A percentile compares a stretch with the other conserved stretches of the same genome.
Evolutionary conservation across 2,329 filamentous ascomycete genomes (phyloP).

Genomic region (Hortaea werneckii): DNA sequence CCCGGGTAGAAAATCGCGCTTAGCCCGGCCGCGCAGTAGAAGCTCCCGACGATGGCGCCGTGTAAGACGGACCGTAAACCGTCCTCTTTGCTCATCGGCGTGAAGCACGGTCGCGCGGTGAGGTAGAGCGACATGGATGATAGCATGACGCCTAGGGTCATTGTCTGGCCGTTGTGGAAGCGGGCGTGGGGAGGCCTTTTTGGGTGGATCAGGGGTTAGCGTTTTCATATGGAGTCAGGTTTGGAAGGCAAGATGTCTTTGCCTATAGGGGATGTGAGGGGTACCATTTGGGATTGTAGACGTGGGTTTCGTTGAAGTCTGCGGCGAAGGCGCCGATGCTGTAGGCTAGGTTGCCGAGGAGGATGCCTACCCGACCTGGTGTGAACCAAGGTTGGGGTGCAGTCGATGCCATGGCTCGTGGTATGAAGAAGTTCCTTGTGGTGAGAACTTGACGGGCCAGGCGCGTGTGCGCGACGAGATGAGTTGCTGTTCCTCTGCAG

Average conservation of each 20-base stretch:
- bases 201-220: constrained; percentile 39
- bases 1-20: constrained; percentile 40
- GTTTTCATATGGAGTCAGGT: no score
- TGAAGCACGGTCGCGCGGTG: constrained; percentile 16
- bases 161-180: constrained; percentile 44
- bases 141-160: constrained; percentile 36
- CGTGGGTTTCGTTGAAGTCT: constrained; percentile 34
- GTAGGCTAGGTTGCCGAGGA: constrained; percentile 24
- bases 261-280: no score
- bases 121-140: constrained; percentile 31
- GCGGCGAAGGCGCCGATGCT: constrained; percentile 25
- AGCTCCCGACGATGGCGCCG: constrained; percentile 29
- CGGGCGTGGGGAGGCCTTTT: constrained; percentile 41
- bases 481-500: no score
- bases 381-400: constrained; percentile 6
- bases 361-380: constrained; percentile 21
- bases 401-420: background rate
- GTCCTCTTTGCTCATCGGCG: background rate
- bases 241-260: no score
- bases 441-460: no score
- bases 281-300: constrained; percentile 28
- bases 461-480: no score
- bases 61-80: constrained; percentile 16
- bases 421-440: no score
- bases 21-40: constrained; percentile 37